Conservation (phyloP, 768 basidiomycete genomes). For the Termitomyces bulborhizus region DNA sequence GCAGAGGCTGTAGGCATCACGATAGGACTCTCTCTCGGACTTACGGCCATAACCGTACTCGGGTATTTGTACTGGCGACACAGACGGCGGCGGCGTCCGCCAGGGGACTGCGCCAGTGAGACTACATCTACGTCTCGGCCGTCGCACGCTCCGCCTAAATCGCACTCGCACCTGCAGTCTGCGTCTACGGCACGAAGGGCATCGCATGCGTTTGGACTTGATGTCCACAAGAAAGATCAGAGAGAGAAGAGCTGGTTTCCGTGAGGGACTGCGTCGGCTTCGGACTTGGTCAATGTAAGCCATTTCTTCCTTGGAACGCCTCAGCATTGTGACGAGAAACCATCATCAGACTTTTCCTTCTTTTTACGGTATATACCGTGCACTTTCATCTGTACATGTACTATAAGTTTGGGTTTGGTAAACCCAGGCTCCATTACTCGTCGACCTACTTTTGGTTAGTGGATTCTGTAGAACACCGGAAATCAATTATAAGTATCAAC, state of each 20-base stretch:
- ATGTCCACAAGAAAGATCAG: background rate
- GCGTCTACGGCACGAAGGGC: background rate
- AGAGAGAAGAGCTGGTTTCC: conserved; percentile 1
- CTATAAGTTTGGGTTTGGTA: background rate
- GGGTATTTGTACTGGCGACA: conserved; percentile 20
- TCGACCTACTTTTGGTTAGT: background rate
- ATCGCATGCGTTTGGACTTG: background rate
- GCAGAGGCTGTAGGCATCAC: conserved; percentile 21
- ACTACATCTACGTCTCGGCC: conserved; percentile 1
- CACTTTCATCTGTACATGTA: background rate
- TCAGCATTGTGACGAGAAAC: background rate
- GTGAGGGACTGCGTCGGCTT: background rate
- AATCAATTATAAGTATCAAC: background rate
- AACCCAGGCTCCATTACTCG: background rate
- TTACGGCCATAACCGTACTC: conserved; percentile 16
- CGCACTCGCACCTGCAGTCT: background rate
- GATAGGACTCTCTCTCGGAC: conserved; percentile 24
- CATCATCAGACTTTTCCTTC: background rate
- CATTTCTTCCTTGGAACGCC: background rate
- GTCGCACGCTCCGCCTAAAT: background rate
- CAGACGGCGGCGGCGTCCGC: conserved; percentile 10
- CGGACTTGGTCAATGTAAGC: background rate
- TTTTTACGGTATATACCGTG: too few species aligned
- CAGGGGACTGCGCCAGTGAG: conserved; percentile 7
- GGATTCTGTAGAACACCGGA: background rate